Percentiles rank a stretch among this genome's conserved stretches.
Conservation (phyloP, 345 rosid species). For the Brassica nigra region DNA sequence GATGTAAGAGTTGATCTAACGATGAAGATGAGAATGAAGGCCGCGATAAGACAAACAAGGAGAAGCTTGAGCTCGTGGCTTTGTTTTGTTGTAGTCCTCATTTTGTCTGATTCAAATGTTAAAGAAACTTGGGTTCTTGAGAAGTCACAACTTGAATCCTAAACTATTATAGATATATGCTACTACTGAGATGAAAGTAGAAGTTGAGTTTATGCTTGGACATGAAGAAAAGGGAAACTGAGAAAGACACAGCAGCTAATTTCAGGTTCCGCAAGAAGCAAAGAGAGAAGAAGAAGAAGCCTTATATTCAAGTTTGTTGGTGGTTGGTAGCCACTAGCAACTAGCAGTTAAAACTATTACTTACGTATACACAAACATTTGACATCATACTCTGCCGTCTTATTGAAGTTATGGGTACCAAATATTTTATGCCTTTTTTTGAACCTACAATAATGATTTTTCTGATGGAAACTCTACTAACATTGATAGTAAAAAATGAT, state of each 20-base stretch:
- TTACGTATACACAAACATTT: not conserved
- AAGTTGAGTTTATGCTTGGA: conserved; percentile 36
- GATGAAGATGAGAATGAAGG: not conserved
- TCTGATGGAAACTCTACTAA: not conserved
- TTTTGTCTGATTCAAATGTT: conserved; percentile 35
- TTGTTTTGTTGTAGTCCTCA: conserved; percentile 70
- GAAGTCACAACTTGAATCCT: not conserved
- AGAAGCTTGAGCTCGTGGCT: conserved; percentile 8
- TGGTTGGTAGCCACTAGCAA: conserved; percentile 24
- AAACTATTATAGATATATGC: not conserved
- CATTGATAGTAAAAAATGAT: not conserved
- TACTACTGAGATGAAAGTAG: not conserved
- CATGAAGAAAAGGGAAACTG: conserved; percentile 24
- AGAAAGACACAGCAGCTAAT: conserved; percentile 32
- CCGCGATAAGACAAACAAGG: not conserved
- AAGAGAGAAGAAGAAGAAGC: conserved; percentile 12
- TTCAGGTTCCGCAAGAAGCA: conserved; percentile 27
- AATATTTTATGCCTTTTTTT: not conserved
- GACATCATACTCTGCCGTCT: not conserved
- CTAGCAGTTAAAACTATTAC: not conserved
- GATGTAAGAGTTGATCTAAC: not conserved
- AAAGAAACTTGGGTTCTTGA: conserved; percentile 3
- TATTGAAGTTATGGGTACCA: not conserved
- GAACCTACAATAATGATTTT: not conserved
- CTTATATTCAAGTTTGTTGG: conserved; percentile 28